Evolutionary conservation across 805 yeast genomes (phyloP), one percentile per base, ranked within the genome.

Genomic region (Spencermartinsiella europaea): DNA sequence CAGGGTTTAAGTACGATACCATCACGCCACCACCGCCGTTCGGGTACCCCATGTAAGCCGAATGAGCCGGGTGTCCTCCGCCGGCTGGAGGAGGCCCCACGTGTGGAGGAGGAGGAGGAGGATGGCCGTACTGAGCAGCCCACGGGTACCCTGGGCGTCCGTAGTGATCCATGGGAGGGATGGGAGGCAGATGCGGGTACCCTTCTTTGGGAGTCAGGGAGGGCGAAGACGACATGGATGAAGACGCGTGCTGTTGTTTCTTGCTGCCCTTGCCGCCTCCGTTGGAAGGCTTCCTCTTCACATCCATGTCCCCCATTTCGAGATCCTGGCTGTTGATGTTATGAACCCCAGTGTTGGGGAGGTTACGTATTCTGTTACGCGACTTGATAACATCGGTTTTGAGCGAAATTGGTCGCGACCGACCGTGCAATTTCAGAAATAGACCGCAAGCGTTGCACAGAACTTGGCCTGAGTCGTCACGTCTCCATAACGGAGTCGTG

Each of bases 371-470:
- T 59, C 98, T 76, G 63, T 90, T 90, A 62, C 98, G 76, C 37
- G 93, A 82, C 68, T 89, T 88, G 64, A 90, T 90, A 22, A 90
- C 89, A 68, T 90, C 95, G 8, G 96, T 87, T 64, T 90, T 90
- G 59, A 90, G 72, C 20, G 89, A 80, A 45, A 89, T 89, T 4
- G 98, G 97, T 58, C 98, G 75, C 34, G 96, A 87, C 45, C 95
- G 77, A 20, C 96, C 96, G 62, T 90, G 98, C 36, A 90, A 74
- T 67, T 90, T 90, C 49, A 89, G 68, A 59, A 88, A 88, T 42
- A 88, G 71, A 0, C 96, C 96, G 70, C 96, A 88, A 7, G 98
- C 98, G 68, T 90, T 90, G 65, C 98, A 90, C 40, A 90, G 73
- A 28, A 90, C 95, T 57, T 82, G 83, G 14, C 95, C 95, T 8